phyloP scores from a whole-genome alignment of 129 eudicot genomes.

The Glebionis coronaria region DNA sequence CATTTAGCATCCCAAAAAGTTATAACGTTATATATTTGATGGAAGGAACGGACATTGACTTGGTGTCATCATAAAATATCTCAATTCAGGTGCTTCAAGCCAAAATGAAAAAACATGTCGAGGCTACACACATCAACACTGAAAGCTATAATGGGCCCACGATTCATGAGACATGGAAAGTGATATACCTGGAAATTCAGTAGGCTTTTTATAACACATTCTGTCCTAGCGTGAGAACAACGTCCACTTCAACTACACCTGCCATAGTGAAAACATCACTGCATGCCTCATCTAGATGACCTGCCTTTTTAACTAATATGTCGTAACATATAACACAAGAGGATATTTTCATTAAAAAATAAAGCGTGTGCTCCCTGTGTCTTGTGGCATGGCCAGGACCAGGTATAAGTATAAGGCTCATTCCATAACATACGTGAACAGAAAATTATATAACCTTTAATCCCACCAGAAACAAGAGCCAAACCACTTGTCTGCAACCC shows the following conservation, averaged over 20 bases:
- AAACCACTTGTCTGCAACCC: constrained; percentile 11
- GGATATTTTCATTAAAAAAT: not conserved
- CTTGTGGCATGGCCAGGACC: constrained; percentile 25
- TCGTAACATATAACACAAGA: constrained; percentile 14
- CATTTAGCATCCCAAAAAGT: constrained; percentile 26
- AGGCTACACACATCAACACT: not conserved
- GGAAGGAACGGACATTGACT: too few species aligned
- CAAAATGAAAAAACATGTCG: not conserved
- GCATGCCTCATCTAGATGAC: constrained; percentile 17
- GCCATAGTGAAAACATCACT: constrained; percentile 25
- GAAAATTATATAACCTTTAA: not conserved
- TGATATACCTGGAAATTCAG: not conserved
- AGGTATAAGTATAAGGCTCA: constrained; percentile 17
- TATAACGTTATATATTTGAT: too few species aligned
- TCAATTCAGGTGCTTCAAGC: too few species aligned
- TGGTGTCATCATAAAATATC: too few species aligned
- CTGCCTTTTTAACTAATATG: constrained; percentile 7
- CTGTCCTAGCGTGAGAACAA: not conserved
- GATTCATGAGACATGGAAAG: constrained; percentile 21
- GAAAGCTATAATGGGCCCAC: constrained; percentile 8
- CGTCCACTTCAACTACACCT: constrained; percentile 20
- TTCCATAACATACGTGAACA: constrained; percentile 1
- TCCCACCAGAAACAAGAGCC: constrained; percentile 11
- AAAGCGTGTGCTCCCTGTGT: not conserved
- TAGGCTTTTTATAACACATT: not conserved